Conservation (phyloP, 768 basidiomycete genomes). For the Dioszegia hungarica region DNA sequence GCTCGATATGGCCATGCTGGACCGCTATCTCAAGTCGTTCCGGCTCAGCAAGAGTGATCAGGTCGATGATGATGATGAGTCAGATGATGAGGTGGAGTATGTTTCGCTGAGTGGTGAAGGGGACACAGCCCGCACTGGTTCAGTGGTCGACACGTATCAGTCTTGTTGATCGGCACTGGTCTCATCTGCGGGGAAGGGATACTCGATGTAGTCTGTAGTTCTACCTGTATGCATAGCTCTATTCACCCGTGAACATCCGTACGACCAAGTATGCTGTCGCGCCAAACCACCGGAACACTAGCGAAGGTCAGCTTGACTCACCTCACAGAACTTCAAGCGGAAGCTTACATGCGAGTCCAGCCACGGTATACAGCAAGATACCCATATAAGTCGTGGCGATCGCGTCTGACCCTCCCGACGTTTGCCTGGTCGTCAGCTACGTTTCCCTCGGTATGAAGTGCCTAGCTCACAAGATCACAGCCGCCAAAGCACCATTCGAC, state of each 20-base stretch:
- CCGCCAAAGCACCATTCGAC: constrained; percentile 70
- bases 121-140: no score
- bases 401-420: constrained; percentile 54
- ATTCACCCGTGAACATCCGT: constrained; percentile 85
- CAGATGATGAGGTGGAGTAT: no score
- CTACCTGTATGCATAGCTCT: constrained; percentile 32
- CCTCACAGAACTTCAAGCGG: not conserved
- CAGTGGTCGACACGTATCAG: no score
- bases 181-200: no score
- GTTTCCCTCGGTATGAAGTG: constrained; percentile 33
- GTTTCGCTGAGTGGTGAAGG: no score
- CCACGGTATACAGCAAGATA: constrained; percentile 81
- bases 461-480: constrained; percentile 65
- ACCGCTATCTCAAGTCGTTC: no score
- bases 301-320: not conserved
- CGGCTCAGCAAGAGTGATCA: no score
- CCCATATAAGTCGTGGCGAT: constrained; percentile 82
- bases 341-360: constrained; percentile 72
- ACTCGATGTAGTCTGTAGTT: no score
- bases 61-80: no score
- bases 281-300: constrained; percentile 80
- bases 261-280: constrained; percentile 76
- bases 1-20: not conserved
- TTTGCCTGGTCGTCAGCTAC: constrained; percentile 42
- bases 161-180: no score